A percentile compares a stretch with the other conserved stretches of the same genome.
Evolutionary conservation across 345 rosid species (phyloP).

Genomic region (Eutrema yunnanense): DNA sequence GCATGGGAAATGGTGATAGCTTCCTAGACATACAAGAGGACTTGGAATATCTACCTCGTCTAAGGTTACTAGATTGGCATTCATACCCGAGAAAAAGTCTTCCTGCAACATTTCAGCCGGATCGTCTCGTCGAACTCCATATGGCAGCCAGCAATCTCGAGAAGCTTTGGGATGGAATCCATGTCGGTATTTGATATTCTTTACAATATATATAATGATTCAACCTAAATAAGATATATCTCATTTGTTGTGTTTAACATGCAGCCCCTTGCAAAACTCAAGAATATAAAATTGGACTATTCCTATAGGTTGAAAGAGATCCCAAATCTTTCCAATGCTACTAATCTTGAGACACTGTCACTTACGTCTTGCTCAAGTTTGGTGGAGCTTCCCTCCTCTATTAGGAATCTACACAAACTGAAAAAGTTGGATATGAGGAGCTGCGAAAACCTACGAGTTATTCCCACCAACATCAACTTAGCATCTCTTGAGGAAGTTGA

Average conservation of each 20-base stretch:
- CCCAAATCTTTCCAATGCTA: constrained; percentile 23
- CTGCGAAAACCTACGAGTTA: background rate
- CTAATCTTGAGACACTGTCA: background rate
- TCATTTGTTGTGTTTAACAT: background rate
- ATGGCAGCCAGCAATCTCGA: background rate
- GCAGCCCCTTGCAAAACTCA: constrained; percentile 23
- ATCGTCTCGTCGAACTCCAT: background rate
- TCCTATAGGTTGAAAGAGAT: constrained; percentile 2
- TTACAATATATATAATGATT: background rate
- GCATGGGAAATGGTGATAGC: background rate
- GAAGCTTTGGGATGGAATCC: constrained; percentile 20
- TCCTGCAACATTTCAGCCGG: background rate
- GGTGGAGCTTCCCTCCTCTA: constrained; percentile 13
- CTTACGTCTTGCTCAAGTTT: constrained; percentile 12
- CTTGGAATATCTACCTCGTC: background rate
- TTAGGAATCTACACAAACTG: constrained; percentile 13
- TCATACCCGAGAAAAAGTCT: background rate
- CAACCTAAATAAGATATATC: background rate
- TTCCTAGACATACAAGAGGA: background rate
- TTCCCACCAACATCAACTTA: constrained; percentile 14
- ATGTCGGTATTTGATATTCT: constrained; percentile 1
- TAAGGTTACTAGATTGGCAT: background rate
- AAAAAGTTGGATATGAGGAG: background rate
- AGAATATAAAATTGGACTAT: background rate
- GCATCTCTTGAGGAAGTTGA: background rate